phyloP scores from a whole-genome alignment of 768 basidiomycete genomes.

The Suillus plorans region DNA sequence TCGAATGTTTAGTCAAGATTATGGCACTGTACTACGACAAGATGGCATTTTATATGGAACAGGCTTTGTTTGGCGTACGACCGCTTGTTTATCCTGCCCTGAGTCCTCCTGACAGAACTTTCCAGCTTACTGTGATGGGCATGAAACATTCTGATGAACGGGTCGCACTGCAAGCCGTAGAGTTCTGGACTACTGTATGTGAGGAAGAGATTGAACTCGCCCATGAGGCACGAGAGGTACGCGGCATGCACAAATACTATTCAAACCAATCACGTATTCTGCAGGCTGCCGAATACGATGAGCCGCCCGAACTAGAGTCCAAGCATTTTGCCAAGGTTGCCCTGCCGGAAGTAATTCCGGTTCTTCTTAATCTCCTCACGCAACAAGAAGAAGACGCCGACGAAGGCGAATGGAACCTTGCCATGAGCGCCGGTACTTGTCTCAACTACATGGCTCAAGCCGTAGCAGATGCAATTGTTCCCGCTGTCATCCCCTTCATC shows the following conservation, averaged over 20 bases:
- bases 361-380: slow-evolving; percentile 83
- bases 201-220: slow-evolving; percentile 95
- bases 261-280: slow-evolving; percentile 12
- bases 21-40: slow-evolving; percentile 99
- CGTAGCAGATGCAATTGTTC: slow-evolving; percentile 87
- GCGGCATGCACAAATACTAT: slow-evolving; percentile 14
- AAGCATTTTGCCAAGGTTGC: slow-evolving; percentile 94
- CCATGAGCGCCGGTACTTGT: slow-evolving; percentile 96
- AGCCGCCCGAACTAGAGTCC: slow-evolving; percentile 81
- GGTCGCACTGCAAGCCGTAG: slow-evolving; percentile 94
- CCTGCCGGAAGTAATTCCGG: slow-evolving; percentile 91
- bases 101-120: slow-evolving; percentile 12
- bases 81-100: slow-evolving; percentile 9
- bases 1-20: slow-evolving; percentile 92
- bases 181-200: slow-evolving; percentile 99
- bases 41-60: slow-evolving; percentile 99
- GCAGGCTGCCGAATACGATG: slow-evolving; percentile 88
- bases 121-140: slow-evolving; percentile 90
- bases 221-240: slow-evolving; percentile 87
- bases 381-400: slow-evolving; percentile 96
- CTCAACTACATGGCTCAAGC: slow-evolving; percentile 86
- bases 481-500: slow-evolving; percentile 95
- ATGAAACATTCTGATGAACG: slow-evolving; percentile 93
- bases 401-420: slow-evolving; percentile 98
- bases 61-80: slow-evolving; percentile 92